A percentile compares a stretch with the other conserved stretches of the same genome.
These are phyloP conservation scores for Helicostylum pulchrum DNA, from an alignment of 192 early-diverging fungal genomes.

Conservation along the genomic window DNA sequence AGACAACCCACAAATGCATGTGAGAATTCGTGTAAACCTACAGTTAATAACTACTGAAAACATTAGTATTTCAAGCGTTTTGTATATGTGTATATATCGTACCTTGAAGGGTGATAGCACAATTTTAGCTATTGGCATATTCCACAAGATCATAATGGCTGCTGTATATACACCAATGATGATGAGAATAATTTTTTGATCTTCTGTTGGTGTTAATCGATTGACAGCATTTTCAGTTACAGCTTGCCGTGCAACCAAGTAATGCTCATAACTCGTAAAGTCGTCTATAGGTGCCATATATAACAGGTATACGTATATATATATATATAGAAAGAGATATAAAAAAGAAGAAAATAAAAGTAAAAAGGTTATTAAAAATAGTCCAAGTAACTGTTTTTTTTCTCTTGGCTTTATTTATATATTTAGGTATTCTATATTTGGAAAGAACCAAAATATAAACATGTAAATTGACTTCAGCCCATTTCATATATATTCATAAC, in stretches of 20 bases:
- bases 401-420: not conserved
- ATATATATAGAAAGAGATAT: not conserved
- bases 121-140: constrained; percentile 78
- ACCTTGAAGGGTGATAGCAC: constrained; percentile 95
- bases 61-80: constrained; percentile 2
- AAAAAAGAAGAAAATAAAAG: not conserved
- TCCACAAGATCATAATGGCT: constrained; percentile 78
- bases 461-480: no score
- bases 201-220: constrained; percentile 31
- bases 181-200: constrained; percentile 36
- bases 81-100: not conserved
- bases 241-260: constrained; percentile 36
- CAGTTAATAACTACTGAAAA: constrained; percentile 67
- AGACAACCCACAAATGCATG: constrained; percentile 83
- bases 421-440: no score
- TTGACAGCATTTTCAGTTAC: constrained; percentile 21
- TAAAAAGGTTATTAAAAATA: no score
- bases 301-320: not conserved
- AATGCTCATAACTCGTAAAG: constrained; percentile 23
- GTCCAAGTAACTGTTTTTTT: not conserved
- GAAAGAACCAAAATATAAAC: no score
- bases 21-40: constrained; percentile 93
- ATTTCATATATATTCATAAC: no score
- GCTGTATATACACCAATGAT: constrained; percentile 65
- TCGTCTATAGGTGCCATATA: constrained; percentile 24